Conservation (phyloP, 73 alveolate species). For the Breviolum minutum region DNA sequence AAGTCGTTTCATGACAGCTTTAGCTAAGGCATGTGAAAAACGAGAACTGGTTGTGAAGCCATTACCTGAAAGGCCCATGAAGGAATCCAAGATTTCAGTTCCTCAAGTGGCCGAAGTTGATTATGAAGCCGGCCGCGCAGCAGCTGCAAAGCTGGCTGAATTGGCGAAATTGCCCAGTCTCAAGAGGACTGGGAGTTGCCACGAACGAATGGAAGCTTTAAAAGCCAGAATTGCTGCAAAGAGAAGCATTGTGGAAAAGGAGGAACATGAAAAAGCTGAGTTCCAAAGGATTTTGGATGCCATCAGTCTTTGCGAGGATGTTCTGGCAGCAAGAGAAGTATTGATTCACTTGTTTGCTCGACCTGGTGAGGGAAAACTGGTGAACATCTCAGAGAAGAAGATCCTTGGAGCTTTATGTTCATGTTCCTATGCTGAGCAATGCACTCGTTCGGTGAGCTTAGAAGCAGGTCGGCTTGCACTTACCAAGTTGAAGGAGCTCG, state of each 20-base stretch:
- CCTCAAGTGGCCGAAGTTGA: not conserved
- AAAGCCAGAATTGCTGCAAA: constrained; percentile 36
- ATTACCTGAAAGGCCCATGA: not conserved
- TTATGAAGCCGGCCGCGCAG: constrained; percentile 7
- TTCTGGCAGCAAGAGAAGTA: constrained; percentile 7
- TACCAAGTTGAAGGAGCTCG: constrained; percentile 39
- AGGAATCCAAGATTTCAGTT: not conserved
- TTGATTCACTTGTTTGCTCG: constrained; percentile 49
- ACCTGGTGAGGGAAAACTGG: constrained; percentile 56
- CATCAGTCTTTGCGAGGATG: constrained; percentile 55
- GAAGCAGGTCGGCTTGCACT: constrained; percentile 30
- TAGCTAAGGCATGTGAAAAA: not conserved
- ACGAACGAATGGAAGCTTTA: constrained; percentile 36
- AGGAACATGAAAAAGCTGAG: constrained; percentile 9
- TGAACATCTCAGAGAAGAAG: constrained; percentile 34
- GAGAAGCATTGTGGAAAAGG: constrained; percentile 32
- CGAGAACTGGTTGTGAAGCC: not conserved
- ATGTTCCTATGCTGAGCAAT: constrained; percentile 16
- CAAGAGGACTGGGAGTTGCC: constrained; percentile 1
- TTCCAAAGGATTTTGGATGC: not conserved
- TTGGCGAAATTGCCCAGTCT: constrained; percentile 23
- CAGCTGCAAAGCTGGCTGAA: constrained; percentile 43
- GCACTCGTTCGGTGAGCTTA: constrained; percentile 47
- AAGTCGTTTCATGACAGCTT: not conserved
- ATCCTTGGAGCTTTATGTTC: constrained; percentile 48